These are phyloP conservation scores for Pichia cactophila DNA, from an alignment of 1,139 yeast species.

Conservation along the genomic window DNA sequence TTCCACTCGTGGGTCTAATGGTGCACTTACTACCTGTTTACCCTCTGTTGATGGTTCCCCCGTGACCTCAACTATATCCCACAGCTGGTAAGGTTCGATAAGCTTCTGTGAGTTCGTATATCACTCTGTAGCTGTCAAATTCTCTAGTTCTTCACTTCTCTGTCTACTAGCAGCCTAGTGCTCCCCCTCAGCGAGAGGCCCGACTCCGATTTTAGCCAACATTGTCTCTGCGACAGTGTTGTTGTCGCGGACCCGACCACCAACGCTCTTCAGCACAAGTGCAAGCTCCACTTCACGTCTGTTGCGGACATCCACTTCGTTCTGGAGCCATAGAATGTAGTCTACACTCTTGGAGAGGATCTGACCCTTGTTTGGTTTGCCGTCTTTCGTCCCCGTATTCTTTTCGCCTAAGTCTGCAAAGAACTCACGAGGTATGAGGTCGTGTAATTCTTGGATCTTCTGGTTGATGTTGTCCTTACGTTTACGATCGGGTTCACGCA, in stretches of 20 bases:
- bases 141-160: neutral
- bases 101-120: too few species aligned
- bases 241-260: slow-evolving; percentile 27
- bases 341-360: slow-evolving; percentile 80
- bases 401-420: slow-evolving; percentile 34
- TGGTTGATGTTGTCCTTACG: slow-evolving; percentile 87
- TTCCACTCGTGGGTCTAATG: too few species aligned
- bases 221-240: slow-evolving; percentile 79
- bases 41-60: too few species aligned
- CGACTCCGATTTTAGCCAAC: slow-evolving; percentile 72
- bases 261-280: neutral
- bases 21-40: too few species aligned
- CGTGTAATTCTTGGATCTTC: slow-evolving; percentile 72
- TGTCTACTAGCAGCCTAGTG: neutral
- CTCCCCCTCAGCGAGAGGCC: slow-evolving; percentile 49
- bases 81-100: too few species aligned
- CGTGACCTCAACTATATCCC: too few species aligned
- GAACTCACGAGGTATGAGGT: slow-evolving; percentile 59
- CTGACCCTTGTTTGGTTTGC: slow-evolving; percentile 90
- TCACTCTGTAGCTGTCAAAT: too few species aligned
- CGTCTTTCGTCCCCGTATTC: slow-evolving; percentile 70
- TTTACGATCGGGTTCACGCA: slow-evolving; percentile 40
- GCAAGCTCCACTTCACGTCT: slow-evolving; percentile 65
- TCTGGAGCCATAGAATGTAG: slow-evolving; percentile 68
- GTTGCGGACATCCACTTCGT: slow-evolving; percentile 68